Evolutionary conservation across 176 grass and related monocot genomes (phyloP).

Genomic region (Eragrostis curvula): DNA sequence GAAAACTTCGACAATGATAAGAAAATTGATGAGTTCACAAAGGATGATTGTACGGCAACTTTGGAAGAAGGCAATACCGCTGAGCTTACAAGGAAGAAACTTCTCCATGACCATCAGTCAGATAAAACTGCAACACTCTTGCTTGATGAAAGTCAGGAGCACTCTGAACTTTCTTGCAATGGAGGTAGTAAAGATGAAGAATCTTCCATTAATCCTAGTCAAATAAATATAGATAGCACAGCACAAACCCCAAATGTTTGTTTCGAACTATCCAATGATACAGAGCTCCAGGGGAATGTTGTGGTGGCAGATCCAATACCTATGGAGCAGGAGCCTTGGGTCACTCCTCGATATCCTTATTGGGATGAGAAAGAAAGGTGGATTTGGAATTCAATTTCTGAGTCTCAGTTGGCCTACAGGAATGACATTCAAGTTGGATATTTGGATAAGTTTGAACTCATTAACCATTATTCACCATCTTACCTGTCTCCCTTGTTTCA

Average conservation of each 20-base stretch:
- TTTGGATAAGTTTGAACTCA: slow-evolving; percentile 61
- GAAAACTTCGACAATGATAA: slow-evolving; percentile 19
- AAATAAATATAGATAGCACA: slow-evolving; percentile 40
- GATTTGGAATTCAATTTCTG: slow-evolving; percentile 79
- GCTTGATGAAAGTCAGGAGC: slow-evolving; percentile 33
- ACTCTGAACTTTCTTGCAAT: slow-evolving; percentile 36
- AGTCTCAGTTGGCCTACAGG: slow-evolving; percentile 68
- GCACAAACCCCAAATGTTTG: slow-evolving; percentile 27
- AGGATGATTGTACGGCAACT: slow-evolving; percentile 9
- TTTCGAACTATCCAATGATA: slow-evolving; percentile 50
- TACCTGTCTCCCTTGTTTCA: slow-evolving; percentile 63
- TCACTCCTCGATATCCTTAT: slow-evolving; percentile 28
- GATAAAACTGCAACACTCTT: slow-evolving; percentile 32
- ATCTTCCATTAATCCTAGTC: slow-evolving; percentile 32
- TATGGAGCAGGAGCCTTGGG: slow-evolving; percentile 33
- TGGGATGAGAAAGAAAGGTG: slow-evolving; percentile 66
- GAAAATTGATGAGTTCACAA: slow-evolving; percentile 31
- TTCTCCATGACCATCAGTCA: slow-evolving; percentile 28
- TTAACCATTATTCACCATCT: slow-evolving; percentile 77
- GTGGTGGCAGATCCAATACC: slow-evolving; percentile 28
- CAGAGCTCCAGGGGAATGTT: slow-evolving; percentile 26
- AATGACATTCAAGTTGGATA: slow-evolving; percentile 58
- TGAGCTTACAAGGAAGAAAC: slow-evolving; percentile 18
- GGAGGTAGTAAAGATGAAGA: slow-evolving; percentile 43
- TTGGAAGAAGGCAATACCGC: not conserved